Evolutionary conservation across 306 rosid genomes (phyloP), one percentile per base, ranked within the genome.

Genomic region (Astragalus glycyphyllos): DNA sequence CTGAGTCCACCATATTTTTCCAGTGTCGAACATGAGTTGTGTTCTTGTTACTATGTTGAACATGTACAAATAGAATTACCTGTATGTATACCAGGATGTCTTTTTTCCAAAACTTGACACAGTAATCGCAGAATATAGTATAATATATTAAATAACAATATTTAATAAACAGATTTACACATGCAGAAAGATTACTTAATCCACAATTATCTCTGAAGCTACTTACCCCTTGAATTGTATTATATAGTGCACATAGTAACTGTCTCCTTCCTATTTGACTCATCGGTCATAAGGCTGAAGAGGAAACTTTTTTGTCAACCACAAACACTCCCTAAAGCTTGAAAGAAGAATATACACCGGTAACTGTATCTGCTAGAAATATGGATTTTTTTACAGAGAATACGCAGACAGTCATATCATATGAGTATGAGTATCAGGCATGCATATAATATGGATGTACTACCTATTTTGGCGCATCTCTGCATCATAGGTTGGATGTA

Each of bases 401-500:
- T 11, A 35, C 34, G 50, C 0, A 11, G 41, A 34, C 23, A 50
- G 56, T 16, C 16, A 62, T 60, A 34, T 49, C 63, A 7, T 11
- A 46, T 7, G 16, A 54, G 47, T 74, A 51, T 55, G 13, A 7
- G 58, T 65, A 41, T 54, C 15, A 15, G 12, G 35, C 7, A 3
- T 40, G 17, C 15, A 4, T 20, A 2, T 37, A 11, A 61, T 13
- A 50, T 1, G 47, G 50, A 45, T 31, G 7, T 45, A 23, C 20
- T 14, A 42, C 20, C 14, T 20, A 5, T 49, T 68, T 29, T 76
- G 37, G 46, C 14, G 4, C 50, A 60, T 51, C 20, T 60, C 41
- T 48, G 48, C 53, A 68, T 68, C 41, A 8, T 42, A 42, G 56
- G 44, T 61, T n/a, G 46, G 70, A 15, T 72, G n/a, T 31, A 64